Evolutionary conservation across 148 eudicot species (phyloP), one percentile per base, ranked within the genome.

Genomic region (Drosera capensis): DNA sequence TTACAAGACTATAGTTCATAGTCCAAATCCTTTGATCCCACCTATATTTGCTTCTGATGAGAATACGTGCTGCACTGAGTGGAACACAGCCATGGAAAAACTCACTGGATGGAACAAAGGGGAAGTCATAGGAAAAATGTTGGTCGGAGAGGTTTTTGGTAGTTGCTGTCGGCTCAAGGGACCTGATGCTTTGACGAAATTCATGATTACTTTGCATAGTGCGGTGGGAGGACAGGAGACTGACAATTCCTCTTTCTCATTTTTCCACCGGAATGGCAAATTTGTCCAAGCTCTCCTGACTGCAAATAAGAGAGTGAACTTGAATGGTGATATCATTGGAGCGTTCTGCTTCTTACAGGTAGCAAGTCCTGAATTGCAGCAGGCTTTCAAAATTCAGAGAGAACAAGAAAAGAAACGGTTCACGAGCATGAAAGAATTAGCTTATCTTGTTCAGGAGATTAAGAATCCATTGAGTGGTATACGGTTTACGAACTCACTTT

Each of bases 61-160:
- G 68, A 78, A 78, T 59, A 74, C 88, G 2, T 63, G 74, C 46
- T 90, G 99, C 74, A 78, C 72, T 29, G 99, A 90, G 54, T 90
- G 99, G 99, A 90, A 90, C 55, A 59, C 69, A 5, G 95, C 99
- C 31, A 80, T 90, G 99, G 82, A 78, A 55, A 90, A 84, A 54
- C 72, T 81, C 45, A 84, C 88, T 14, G 99, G 95, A 14, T 90
- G 99, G 94, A 60, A 51, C 25, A 58, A 67, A 74, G 80, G 43
- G 25, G 88, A 81, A 1, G 51, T 76, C 2, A 48, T 78, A 0
- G 99, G 95, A 17, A 85, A 76, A 54, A 65, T 67, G 74, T 57
- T 90, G 55, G 85, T 78, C 26, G 93, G 88, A 13, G 99, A 90
- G 53, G 61, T 90, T 61, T 90, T 90, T 59, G 99, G 99, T 2